phyloP scores from a whole-genome alignment of 768 basidiomycete species.

The Solioccasus polychromus region DNA sequence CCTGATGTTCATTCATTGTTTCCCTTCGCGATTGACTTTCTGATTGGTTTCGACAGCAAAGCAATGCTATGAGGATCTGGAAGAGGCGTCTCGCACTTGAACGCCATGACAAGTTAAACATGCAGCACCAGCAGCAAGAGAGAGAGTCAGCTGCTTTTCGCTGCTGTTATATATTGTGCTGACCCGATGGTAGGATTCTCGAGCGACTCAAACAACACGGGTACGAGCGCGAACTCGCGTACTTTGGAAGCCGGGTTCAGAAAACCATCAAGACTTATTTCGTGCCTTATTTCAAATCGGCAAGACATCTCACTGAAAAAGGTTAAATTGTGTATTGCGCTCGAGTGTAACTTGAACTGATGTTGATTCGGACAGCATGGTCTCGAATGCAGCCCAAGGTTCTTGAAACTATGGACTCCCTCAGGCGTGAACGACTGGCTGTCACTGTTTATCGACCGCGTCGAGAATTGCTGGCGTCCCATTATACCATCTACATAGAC shows the following conservation, averaged over 20 bases:
- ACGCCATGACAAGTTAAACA: neutral
- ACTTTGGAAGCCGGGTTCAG: neutral
- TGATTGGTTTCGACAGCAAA: neutral
- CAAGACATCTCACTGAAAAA: neutral
- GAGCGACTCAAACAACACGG: neutral
- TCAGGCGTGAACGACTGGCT: neutral
- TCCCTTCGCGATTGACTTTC: neutral
- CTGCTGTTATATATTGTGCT: no score
- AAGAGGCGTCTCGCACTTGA: neutral
- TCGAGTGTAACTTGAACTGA: neutral
- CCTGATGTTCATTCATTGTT: neutral
- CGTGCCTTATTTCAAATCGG: neutral
- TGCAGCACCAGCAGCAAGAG: neutral
- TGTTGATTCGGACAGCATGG: conserved; percentile 5
- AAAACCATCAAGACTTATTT: no score
- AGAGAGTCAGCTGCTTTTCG: neutral
- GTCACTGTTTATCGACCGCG: neutral
- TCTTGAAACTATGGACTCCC: neutral
- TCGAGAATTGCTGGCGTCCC: neutral
- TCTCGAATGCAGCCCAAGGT: neutral
- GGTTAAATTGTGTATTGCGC: neutral
- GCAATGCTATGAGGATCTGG: neutral
- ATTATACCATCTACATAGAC: neutral
- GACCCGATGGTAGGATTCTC: neutral
- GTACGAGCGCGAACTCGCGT: neutral